These are phyloP conservation scores for Lepiota venenata DNA, from an alignment of 768 basidiomycete genomes.

Conservation along the genomic window DNA sequence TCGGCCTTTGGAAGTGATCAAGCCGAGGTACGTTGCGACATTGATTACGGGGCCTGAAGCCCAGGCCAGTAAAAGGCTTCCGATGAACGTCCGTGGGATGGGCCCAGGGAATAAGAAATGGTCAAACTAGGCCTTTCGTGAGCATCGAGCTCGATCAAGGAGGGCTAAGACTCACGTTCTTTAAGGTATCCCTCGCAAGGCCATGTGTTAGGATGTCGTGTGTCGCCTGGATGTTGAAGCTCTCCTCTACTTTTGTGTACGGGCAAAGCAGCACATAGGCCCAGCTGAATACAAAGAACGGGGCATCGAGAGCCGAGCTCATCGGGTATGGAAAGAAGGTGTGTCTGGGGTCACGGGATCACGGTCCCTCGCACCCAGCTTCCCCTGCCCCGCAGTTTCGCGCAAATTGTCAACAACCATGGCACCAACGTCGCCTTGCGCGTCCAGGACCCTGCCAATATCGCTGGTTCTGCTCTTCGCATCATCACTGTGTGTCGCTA, in stretches of 20 bases:
- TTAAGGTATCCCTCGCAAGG: slow-evolving; percentile 34
- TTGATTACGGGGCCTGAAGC: slow-evolving; percentile 46
- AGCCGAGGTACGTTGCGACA: slow-evolving; percentile 36
- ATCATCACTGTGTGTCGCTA: background rate
- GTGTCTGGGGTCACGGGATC: background rate
- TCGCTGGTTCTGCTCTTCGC: background rate
- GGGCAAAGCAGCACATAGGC: slow-evolving; percentile 76
- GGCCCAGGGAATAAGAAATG: slow-evolving; percentile 87
- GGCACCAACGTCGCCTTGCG: background rate
- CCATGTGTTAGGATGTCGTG: slow-evolving; percentile 89
- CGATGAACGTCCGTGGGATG: slow-evolving; percentile 85
- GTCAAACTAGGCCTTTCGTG: slow-evolving; percentile 67
- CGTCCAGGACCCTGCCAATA: background rate
- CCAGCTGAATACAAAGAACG: slow-evolving; percentile 52
- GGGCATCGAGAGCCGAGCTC: slow-evolving; percentile 39
- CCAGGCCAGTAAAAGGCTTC: slow-evolving; percentile 67
- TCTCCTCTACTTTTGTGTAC: slow-evolving; percentile 96
- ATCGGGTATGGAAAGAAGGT: slow-evolving; percentile 11
- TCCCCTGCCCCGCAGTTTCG: background rate
- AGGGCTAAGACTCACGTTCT: slow-evolving; percentile 40
- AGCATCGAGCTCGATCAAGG: slow-evolving; percentile 4
- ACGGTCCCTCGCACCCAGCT: background rate
- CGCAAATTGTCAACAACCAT: background rate
- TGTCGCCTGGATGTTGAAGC: slow-evolving; percentile 89
- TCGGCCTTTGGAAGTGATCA: slow-evolving; percentile 56